These are phyloP conservation scores for Escallonia herrerae DNA, from an alignment of 129 eudicot species.

Conservation along the genomic window DNA sequence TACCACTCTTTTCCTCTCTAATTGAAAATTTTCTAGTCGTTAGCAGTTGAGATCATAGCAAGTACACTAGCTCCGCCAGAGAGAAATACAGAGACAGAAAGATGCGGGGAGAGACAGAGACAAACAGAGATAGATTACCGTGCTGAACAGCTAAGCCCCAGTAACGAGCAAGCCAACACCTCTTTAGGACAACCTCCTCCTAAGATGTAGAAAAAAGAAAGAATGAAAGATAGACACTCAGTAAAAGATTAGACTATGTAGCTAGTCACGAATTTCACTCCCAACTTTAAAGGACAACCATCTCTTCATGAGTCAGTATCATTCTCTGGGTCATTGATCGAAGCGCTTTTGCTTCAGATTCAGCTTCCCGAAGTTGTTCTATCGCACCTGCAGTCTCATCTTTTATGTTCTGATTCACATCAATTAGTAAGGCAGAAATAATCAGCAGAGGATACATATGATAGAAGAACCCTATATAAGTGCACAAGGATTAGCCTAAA, in stretches of 20 bases:
- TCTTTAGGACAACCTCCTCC: slow-evolving; percentile 88
- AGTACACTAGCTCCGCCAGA: background rate
- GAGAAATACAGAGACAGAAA: too few species aligned
- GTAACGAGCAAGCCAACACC: slow-evolving; percentile 91
- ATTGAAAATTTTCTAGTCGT: background rate
- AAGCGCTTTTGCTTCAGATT: slow-evolving; percentile 77
- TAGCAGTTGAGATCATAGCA: background rate
- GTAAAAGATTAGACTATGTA: background rate
- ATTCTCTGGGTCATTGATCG: slow-evolving; percentile 82
- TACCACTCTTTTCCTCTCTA: slow-evolving; percentile 2
- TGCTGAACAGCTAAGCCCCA: slow-evolving; percentile 74
- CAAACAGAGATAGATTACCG: slow-evolving; percentile 32
- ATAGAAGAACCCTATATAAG: background rate
- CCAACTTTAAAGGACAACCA: slow-evolving; percentile 37
- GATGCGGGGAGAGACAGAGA: too few species aligned
- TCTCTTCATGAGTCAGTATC: slow-evolving; percentile 92
- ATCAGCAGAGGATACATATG: background rate
- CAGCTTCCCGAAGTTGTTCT: slow-evolving; percentile 74
- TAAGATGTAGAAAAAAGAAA: slow-evolving; percentile 11
- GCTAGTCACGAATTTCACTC: background rate
- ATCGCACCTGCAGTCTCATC: slow-evolving; percentile 51
- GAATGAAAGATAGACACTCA: background rate
- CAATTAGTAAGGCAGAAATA: background rate
- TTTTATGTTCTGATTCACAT: slow-evolving; percentile 50
- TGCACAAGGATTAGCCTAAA: slow-evolving; percentile 6